Evolutionary conservation across 257 asterid genomes (phyloP).

Genomic region (Vinca minor): DNA sequence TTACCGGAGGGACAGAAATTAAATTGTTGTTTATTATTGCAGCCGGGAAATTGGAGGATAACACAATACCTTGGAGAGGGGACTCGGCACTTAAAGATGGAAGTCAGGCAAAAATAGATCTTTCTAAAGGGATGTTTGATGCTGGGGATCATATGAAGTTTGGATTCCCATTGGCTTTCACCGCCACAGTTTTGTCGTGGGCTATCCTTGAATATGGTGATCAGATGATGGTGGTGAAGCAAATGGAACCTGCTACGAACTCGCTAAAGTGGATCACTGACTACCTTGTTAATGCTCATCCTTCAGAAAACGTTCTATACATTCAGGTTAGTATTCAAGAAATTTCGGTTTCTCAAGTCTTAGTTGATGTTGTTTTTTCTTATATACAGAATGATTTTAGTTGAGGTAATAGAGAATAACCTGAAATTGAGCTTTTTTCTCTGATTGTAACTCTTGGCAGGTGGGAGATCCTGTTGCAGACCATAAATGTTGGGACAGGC

Average conservation of each 20-base stretch:
- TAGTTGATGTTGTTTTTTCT: background rate
- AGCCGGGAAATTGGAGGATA: constrained; percentile 76
- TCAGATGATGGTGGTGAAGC: constrained; percentile 50
- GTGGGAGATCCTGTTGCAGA: constrained; percentile 63
- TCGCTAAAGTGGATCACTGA: constrained; percentile 87
- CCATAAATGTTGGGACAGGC: constrained; percentile 77
- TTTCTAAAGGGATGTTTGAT: constrained; percentile 83
- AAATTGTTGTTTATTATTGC: constrained; percentile 22
- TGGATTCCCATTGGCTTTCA: constrained; percentile 85
- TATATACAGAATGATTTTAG: background rate
- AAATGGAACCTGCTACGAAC: constrained; percentile 47
- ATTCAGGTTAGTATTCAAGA: constrained; percentile 57
- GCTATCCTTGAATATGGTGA: constrained; percentile 77
- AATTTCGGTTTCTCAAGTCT: too few species aligned
- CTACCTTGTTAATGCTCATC: constrained; percentile 71
- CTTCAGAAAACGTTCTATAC: constrained; percentile 52
- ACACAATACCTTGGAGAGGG: constrained; percentile 69
- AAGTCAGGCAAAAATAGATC: constrained; percentile 55
- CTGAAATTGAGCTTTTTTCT: background rate
- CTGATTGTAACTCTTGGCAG: constrained; percentile 24
- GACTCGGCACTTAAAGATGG: constrained; percentile 73
- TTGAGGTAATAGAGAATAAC: background rate
- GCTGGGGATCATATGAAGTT: constrained; percentile 88
- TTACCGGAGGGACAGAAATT: constrained; percentile 5
- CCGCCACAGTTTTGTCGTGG: constrained; percentile 86